These are phyloP conservation scores for Echria macrotheca DNA, from an alignment of 495 filamentous ascomycete genomes.

Conservation along the genomic window DNA sequence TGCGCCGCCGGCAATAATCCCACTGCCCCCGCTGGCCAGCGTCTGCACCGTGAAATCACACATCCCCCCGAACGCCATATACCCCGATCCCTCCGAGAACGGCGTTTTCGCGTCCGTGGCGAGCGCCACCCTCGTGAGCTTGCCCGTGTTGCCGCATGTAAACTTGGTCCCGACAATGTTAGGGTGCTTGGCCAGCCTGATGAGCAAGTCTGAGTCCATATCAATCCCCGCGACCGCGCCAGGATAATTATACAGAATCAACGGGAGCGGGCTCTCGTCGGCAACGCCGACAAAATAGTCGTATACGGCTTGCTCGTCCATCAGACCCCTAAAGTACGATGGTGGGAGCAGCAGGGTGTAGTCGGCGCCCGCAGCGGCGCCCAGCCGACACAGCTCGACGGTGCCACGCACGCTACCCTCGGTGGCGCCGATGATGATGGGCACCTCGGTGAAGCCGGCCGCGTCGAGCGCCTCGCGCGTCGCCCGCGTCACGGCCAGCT, in stretches of 20 bases:
- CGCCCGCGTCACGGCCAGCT: conserved; percentile 66
- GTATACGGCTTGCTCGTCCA: conserved; percentile 70
- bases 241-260: conserved; percentile 90
- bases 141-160: conserved; percentile 86
- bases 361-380: conserved; percentile 66
- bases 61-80: conserved; percentile 85
- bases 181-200: conserved; percentile 71
- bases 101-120: conserved; percentile 70
- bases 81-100: conserved; percentile 57
- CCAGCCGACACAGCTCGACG: conserved; percentile 65
- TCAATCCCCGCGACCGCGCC: conserved; percentile 88
- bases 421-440: conserved; percentile 75
- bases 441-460: conserved; percentile 68
- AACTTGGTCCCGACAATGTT: conserved; percentile 89
- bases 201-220: conserved; percentile 84
- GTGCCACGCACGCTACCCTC: conserved; percentile 76
- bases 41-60: conserved; percentile 86
- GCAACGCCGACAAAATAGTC: conserved; percentile 75
- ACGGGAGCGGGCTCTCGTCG: conserved; percentile 64
- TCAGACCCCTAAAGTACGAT: conserved; percentile 74
- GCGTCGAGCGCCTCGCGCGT: conserved; percentile 79
- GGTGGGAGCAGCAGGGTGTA: conserved; percentile 74
- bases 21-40: conserved; percentile 69
- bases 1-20: conserved; percentile 81
- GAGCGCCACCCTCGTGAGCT: conserved; percentile 76